A percentile compares a stretch with the other conserved stretches of the same genome.
phyloP scores from a whole-genome alignment of 257 asterid species.

The Scutellaria minor region DNA sequence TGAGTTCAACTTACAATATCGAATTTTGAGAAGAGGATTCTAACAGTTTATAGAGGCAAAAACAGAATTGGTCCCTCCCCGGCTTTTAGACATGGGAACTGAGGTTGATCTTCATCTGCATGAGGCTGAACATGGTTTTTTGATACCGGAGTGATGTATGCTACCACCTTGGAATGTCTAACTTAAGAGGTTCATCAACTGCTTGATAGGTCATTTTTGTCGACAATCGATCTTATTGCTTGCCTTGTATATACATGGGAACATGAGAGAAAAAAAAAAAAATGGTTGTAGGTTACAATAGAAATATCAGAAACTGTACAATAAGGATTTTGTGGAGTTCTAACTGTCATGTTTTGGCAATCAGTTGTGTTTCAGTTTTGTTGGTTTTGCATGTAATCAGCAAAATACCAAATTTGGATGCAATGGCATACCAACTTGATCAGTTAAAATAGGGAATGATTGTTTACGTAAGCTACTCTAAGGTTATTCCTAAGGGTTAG shows the following conservation, averaged over 20 bases:
- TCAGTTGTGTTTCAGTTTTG: neutral
- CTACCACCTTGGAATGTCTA: conserved; percentile 16
- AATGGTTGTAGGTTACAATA: neutral
- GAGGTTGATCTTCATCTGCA: conserved; percentile 35
- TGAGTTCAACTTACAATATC: conserved; percentile 27
- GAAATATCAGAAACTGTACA: neutral
- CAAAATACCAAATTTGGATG: neutral
- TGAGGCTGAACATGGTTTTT: conserved; percentile 19
- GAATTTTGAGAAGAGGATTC: conserved; percentile 45
- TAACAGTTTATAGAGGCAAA: conserved; percentile 44
- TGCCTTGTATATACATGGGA: conserved; percentile 40
- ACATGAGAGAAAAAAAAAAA: neutral
- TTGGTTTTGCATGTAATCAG: neutral
- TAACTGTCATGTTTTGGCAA: conserved; percentile 1
- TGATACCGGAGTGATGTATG: neutral
- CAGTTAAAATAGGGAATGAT: too few species aligned
- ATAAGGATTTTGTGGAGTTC: neutral
- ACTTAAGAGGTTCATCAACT: conserved; percentile 12
- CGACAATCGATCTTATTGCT: conserved; percentile 12
- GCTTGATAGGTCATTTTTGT: conserved; percentile 7
- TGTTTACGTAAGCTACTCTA: too few species aligned
- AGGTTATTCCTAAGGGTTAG: too few species aligned
- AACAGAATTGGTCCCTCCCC: conserved; percentile 25
- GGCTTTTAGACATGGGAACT: conserved; percentile 34
- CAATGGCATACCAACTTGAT: too few species aligned